Evolutionary conservation across 2,329 filamentous ascomycete species (phyloP), one percentile per base, ranked within the genome.

Genomic region (Fusarium sp.): DNA sequence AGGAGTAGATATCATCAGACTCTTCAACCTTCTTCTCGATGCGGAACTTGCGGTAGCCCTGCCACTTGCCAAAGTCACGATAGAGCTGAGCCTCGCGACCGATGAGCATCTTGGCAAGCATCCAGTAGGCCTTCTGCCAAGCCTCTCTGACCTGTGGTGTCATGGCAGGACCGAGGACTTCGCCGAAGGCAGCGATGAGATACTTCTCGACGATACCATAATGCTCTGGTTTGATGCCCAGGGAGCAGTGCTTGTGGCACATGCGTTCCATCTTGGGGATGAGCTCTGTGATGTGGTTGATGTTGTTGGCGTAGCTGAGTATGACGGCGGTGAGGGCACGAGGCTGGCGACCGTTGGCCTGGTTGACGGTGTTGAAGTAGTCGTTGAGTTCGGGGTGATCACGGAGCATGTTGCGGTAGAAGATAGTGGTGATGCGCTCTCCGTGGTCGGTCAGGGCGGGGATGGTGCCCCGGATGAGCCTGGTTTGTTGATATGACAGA

Each of bases 21-120:
- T 95, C 93, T 61, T 85, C 84, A 50, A 91, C 87, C 81, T 93
- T 94, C 63, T 88, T 83, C 54, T 85, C 84, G 66, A 95, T 89
- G 58, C 84, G 87, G 83, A 95, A 94, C 30, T 89, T 86, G 32
- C 91, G 87, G 90, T 91, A 94, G 55, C 88, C 86, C 22, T 85
- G 86, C 93, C 93, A 94, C 41, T 83, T 83, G n/a, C 86, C 84
- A 57, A 89, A 89, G 38, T 87, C 83, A 41, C 86, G 82, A 82
- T 93, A 94, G 52, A 94, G 82, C 66, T 89, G 85, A 9, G 84
- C 84, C 79, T 94, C 93, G 57, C 89, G 87, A 26, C 84, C 86
- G 74, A 93, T 94, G 83, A 94, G 89, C 83, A 94, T 89, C 80
- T 91, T 87, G 32, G 93, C 92, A 30, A 95, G 88, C 76, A 94